Evolutionary conservation across 257 asterid species (phyloP).

Genomic region (Solanum piurae): DNA sequence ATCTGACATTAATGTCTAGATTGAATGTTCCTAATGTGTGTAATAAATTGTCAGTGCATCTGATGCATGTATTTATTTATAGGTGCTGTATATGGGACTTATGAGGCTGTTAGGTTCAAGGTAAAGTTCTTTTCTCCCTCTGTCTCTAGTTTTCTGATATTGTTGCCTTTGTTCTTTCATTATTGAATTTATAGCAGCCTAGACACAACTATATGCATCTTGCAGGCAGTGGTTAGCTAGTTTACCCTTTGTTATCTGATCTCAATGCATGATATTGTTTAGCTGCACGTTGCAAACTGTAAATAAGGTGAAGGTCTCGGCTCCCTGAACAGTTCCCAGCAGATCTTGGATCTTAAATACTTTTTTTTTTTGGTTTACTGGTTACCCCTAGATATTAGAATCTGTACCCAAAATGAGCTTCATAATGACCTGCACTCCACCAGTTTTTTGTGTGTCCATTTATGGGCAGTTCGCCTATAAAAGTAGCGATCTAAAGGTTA

Average conservation of each 20-base stretch:
- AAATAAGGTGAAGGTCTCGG: neutral
- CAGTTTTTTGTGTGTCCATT: neutral
- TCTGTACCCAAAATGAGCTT: neutral
- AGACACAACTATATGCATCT: neutral
- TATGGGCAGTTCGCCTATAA: neutral
- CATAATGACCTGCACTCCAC: neutral
- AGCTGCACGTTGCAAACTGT: neutral
- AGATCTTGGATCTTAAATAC: neutral
- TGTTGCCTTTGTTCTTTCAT: neutral
- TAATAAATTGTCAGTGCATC: neutral
- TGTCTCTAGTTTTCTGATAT: neutral
- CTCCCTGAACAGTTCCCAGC: neutral
- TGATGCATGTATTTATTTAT: constrained; percentile 5
- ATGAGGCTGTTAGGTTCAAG: constrained; percentile 29
- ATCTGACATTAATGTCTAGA: neutral
- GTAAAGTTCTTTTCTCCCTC: constrained; percentile 2
- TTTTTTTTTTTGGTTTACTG: neutral
- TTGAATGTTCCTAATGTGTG: neutral
- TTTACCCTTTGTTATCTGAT: neutral
- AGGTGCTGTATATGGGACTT: constrained; percentile 36
- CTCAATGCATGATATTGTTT: neutral
- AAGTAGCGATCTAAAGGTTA: neutral
- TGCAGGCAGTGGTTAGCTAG: neutral
- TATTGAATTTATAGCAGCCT: neutral
- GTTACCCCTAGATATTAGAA: neutral